Evolutionary conservation across 2,329 filamentous ascomycete species (phyloP).

Genomic region (Neonectria magnoliae): DNA sequence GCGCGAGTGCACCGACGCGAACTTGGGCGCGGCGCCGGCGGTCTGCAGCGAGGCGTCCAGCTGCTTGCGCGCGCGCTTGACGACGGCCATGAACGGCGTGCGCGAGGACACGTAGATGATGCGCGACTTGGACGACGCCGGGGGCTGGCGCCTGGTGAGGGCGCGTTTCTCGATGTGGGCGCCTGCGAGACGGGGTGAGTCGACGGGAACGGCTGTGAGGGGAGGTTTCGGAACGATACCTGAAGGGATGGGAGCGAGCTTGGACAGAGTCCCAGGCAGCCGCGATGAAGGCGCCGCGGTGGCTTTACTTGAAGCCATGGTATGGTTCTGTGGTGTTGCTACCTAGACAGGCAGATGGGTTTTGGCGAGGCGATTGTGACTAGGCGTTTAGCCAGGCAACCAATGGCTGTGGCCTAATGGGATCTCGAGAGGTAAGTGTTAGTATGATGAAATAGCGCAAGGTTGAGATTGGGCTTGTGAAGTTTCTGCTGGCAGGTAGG

Average conservation of each 20-base stretch:
- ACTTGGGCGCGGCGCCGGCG: conserved; percentile 58
- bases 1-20: conserved; percentile 57
- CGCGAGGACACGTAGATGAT: conserved; percentile 72
- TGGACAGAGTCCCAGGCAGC: conserved; percentile 41
- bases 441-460: background rate
- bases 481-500: background rate
- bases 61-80: conserved; percentile 72
- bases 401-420: background rate
- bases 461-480: background rate
- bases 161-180: conserved; percentile 61
- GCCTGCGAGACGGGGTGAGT: conserved; percentile 48
- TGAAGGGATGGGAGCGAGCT: conserved; percentile 50
- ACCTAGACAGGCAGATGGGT: conserved; percentile 30
- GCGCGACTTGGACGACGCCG: conserved; percentile 55
- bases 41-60: conserved; percentile 63
- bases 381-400: background rate
- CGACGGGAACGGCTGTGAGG: background rate
- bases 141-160: conserved; percentile 52
- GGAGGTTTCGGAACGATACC: conserved; percentile 32
- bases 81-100: conserved; percentile 74
- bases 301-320: conserved; percentile 37
- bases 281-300: conserved; percentile 24
- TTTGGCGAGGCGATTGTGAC: conserved; percentile 5
- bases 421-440: background rate
- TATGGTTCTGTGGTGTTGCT: conserved; percentile 21